Base-by-base conservation (phyloP, 2,329 filamentous ascomycete species). In the Fusarium sp. region DNA sequence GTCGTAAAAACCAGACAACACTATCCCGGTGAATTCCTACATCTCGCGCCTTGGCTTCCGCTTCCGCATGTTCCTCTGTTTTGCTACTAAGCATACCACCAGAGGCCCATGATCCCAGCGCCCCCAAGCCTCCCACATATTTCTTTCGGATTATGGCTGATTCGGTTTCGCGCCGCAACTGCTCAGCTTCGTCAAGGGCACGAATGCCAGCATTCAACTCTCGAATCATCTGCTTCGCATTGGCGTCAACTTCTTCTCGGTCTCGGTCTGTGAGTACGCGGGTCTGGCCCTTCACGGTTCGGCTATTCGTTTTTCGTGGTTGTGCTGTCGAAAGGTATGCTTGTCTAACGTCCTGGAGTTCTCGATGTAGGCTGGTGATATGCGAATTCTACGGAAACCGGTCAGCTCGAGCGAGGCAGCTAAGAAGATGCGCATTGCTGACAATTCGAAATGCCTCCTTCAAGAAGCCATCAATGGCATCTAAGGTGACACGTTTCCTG, bases 391-490 rank as follows among this genome's bases (percentile, higher is more conserved):
- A 75, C 19, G 43, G 10, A 59, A 44, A 20, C 41, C 56, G 56
- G 62, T 74, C 44, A 74, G 72, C 59, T 60, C 37, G 40, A 52
- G 40, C 22, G 35, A 52, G 32, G 23, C 25, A 20, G 30, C 20
- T 25, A 43, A 39, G 40, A 47, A 51, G 68, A 64, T 68, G 71
- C 33, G 68, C 14, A 72, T 66, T 50, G 78, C 86, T 75, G 82
- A 96, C 94, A 78, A 98, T 97, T 77, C 91, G 88, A 80, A 97
- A 96, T 53, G 96, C 96, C 80, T 98, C 95, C 76, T 95, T 94
- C 33, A 98, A 83, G 77, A 98, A 99, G 73, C 92, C 91, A 77
- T 97, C 92, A 50, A 96, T 86, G 71, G 80, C 84, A 68, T 85
- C 82, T 48, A 83, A 72, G 57, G 77, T 82, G 67, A 83, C 83